phyloP scores from a whole-genome alignment of 495 filamentous ascomycete genomes.

The Jackrogersella minutella region DNA sequence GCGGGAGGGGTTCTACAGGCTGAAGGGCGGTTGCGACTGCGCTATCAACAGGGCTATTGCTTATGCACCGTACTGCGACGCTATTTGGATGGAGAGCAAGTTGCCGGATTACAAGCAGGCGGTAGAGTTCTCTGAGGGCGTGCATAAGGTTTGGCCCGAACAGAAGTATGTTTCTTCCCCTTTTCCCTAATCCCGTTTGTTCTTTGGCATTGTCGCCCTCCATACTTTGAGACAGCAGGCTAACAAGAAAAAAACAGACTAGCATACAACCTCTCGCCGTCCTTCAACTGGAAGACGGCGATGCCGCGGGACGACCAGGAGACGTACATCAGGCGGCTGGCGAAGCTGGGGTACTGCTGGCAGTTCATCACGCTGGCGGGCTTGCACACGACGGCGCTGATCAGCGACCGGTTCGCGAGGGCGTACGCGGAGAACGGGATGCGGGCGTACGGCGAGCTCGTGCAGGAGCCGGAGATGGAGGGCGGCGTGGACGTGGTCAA shows the following conservation, averaged over 20 bases:
- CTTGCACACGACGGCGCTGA: constrained; percentile 92
- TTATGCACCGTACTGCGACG: constrained; percentile 91
- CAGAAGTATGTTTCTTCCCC: constrained; percentile 74
- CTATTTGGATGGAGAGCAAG: constrained; percentile 99
- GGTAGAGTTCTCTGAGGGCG: constrained; percentile 91
- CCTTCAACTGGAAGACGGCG: constrained; percentile 99
- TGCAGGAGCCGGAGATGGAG: constrained; percentile 98
- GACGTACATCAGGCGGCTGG: constrained; percentile 94
- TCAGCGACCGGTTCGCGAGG: constrained; percentile 84
- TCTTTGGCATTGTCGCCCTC: not conserved
- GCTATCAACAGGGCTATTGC: constrained; percentile 90
- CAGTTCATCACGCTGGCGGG: constrained; percentile 99
- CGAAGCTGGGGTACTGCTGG: constrained; percentile 93
- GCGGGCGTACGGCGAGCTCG: constrained; percentile 94
- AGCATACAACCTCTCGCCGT: constrained; percentile 96
- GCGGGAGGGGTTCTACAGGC: constrained; percentile 92
- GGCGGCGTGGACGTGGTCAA: constrained; percentile 90
- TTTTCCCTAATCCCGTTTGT: not conserved
- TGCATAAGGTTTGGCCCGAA: constrained; percentile 94
- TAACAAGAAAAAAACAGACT: constrained; percentile 59
- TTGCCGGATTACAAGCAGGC: constrained; percentile 92
- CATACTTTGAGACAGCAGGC: no score
- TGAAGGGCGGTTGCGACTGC: constrained; percentile 89
- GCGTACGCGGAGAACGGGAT: constrained; percentile 85
- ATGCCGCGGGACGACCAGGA: constrained; percentile 94